Conservation (phyloP, 2,329 filamentous ascomycete genomes). For the Penicillium brasilianum region DNA sequence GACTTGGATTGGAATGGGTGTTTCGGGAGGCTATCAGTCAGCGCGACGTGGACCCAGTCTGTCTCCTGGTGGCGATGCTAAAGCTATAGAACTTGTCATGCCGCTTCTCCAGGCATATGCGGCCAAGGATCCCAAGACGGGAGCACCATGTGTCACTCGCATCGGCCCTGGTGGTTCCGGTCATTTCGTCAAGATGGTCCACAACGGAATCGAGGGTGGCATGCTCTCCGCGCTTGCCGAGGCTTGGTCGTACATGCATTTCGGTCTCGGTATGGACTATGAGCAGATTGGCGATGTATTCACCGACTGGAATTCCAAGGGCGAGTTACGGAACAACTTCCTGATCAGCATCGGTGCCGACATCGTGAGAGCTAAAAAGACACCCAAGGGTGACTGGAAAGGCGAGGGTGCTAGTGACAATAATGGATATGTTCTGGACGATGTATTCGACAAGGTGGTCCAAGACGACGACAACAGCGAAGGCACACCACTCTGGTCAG, state of each 20-base stretch:
- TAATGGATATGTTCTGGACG: conserved; percentile 60
- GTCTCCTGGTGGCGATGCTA: conserved; percentile 66
- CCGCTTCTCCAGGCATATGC: conserved; percentile 66
- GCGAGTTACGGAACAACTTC: conserved; percentile 65
- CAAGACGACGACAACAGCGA: conserved; percentile 71
- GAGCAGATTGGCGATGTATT: conserved; percentile 67
- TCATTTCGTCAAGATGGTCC: conserved; percentile 77
- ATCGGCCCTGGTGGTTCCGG: conserved; percentile 68
- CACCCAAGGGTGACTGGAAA: conserved; percentile 39
- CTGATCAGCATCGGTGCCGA: conserved; percentile 67
- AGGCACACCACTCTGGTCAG: conserved; percentile 70
- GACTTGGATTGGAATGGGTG: conserved; percentile 70
- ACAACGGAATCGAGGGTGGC: conserved; percentile 75
- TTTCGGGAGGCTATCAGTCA: conserved; percentile 72
- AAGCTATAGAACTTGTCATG: conserved; percentile 62
- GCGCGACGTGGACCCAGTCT: conserved; percentile 70
- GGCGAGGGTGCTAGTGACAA: conserved; percentile 41
- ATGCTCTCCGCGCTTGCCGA: conserved; percentile 70
- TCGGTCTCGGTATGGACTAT: conserved; percentile 62
- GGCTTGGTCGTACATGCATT: conserved; percentile 67
- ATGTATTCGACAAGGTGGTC: conserved; percentile 72
- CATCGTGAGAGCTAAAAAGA: conserved; percentile 61
- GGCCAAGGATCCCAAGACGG: conserved; percentile 63
- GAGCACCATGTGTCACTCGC: conserved; percentile 64
- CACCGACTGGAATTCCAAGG: conserved; percentile 63